A percentile compares a stretch with the other conserved stretches of the same genome.
These are phyloP conservation scores for Penicillium sp. DNA, from an alignment of 2,329 filamentous ascomycete genomes.

Conservation along the genomic window DNA sequence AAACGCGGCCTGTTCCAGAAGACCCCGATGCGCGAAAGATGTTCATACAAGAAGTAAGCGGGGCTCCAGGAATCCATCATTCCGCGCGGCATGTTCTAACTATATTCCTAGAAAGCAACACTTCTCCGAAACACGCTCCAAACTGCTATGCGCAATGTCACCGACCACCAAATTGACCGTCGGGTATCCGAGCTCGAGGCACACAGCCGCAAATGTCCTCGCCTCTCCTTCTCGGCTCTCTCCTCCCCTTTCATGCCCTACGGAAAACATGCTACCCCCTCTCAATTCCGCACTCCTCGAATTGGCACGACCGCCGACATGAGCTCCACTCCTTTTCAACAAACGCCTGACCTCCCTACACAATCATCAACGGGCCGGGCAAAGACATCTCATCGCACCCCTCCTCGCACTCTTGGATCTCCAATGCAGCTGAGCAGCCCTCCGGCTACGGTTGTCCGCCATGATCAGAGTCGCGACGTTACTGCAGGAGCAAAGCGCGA, in stretches of 20 bases:
- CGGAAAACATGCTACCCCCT: constrained; percentile 20
- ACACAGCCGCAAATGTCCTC: constrained; percentile 36
- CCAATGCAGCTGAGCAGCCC: constrained; percentile 39
- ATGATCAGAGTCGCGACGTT: constrained; percentile 12
- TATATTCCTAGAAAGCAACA: constrained; percentile 37
- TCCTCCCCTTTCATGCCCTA: constrained; percentile 14
- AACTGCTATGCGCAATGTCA: constrained; percentile 41
- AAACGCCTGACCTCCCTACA: constrained; percentile 23
- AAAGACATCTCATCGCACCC: constrained; percentile 18
- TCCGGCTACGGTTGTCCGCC: constrained; percentile 28
- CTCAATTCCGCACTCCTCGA: constrained; percentile 22
- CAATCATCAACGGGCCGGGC: constrained; percentile 13
- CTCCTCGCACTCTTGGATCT: constrained; percentile 23
- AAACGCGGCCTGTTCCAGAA: constrained; percentile 27
- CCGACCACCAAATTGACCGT: constrained; percentile 40
- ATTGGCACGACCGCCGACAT: constrained; percentile 13
- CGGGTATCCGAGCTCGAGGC: constrained; percentile 42
- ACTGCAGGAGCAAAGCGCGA: constrained; percentile 17
- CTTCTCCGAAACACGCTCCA: constrained; percentile 40
- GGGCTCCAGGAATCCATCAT: background rate
- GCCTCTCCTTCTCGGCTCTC: constrained; percentile 26
- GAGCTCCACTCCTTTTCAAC: constrained; percentile 20
- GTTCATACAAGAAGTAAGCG: constrained; percentile 42
- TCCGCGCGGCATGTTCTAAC: constrained; percentile 10
- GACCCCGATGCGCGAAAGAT: constrained; percentile 38